Evolutionary conservation across 2,329 filamentous ascomycete genomes (phyloP).

Genomic region (Zalaria sp.): DNA sequence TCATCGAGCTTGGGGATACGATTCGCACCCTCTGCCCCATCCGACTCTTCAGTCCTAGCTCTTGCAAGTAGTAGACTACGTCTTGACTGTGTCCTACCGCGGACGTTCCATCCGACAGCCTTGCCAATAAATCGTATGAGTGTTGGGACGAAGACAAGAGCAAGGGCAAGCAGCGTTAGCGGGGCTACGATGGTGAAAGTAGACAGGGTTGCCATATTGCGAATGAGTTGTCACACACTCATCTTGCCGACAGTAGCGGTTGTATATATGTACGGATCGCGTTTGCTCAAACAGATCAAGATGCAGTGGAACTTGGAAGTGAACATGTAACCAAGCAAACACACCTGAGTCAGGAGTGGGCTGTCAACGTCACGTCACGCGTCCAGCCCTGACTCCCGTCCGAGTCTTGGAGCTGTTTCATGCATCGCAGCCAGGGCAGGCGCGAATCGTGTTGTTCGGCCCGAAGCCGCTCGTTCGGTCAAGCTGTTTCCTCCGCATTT

Average conservation of each 20-base stretch:
- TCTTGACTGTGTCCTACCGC: slow-evolving; percentile 5
- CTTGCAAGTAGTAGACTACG: slow-evolving; percentile 7
- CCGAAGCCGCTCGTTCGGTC: too few species aligned
- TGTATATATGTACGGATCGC: too few species aligned
- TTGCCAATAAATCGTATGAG: slow-evolving; percentile 2
- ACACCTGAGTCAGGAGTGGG: too few species aligned
- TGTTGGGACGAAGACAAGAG: slow-evolving; percentile 1
- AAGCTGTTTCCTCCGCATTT: too few species aligned
- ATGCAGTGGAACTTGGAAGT: too few species aligned
- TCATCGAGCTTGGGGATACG: background rate
- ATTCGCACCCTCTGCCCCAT: slow-evolving; percentile 2
- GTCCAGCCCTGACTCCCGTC: too few species aligned
- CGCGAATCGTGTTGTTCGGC: background rate
- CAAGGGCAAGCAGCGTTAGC: background rate
- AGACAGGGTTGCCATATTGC: background rate
- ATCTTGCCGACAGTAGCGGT: too few species aligned
- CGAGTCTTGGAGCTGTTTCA: background rate
- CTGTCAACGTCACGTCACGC: too few species aligned
- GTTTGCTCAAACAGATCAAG: too few species aligned
- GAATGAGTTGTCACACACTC: too few species aligned
- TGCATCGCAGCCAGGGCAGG: background rate
- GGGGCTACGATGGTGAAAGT: background rate
- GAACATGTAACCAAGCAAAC: too few species aligned
- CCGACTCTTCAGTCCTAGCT: slow-evolving; percentile 4
- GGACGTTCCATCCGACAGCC: slow-evolving; percentile 7